Evolutionary conservation across 202 grass and related monocot species (phyloP), one percentile per base, ranked within the genome.

Genomic region (Elaeis oleifera): DNA sequence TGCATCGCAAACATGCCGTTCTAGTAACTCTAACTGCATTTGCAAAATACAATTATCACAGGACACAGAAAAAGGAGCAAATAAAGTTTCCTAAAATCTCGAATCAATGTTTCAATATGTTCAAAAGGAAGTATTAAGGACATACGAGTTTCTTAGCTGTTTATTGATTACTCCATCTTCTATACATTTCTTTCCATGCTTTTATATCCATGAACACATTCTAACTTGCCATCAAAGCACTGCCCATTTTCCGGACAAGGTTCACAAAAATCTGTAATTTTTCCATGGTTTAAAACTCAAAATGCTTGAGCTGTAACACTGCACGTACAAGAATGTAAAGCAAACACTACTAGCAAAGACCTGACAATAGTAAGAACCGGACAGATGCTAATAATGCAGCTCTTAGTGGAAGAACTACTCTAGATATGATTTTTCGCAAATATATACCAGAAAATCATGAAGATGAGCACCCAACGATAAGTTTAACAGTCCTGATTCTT

Each of bases 141-240:
- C 49, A 62, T 88, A 96, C 91, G 61, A 88, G 83, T 74, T 80
- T 70, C 68, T 62, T 85, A 5, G 84, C 73, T 16, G 71, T 88
- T 61, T 68, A 63, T 65, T 90, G 61, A 96, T 48, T 13, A 69
- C 11, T 4, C 87, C 84, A 53, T 96, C 91, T 74, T 96, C 91
- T 58, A 88, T 29, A 71, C 91, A 96, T 23, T 54, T 65, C 50
- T 36, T 88, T 48, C 81, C 79, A 21, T 81, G 67, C 53, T 60
- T 88, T 77, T 84, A 70, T 76, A 96, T 31, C 91, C 91, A 81
- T 69, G 78, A 57, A 72, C 29, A 67, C 87, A 96, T 53, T 83
- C 74, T 19, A 96, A 62, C 52, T 83, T 71, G 15, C 87, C 87
- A 18, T 73, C 59, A 13, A 67, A 58, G 22, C 91, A 96, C 29